Evolutionary conservation across 768 basidiomycete genomes (phyloP).

Genomic region (Pleurotus salmoneostramineus): DNA sequence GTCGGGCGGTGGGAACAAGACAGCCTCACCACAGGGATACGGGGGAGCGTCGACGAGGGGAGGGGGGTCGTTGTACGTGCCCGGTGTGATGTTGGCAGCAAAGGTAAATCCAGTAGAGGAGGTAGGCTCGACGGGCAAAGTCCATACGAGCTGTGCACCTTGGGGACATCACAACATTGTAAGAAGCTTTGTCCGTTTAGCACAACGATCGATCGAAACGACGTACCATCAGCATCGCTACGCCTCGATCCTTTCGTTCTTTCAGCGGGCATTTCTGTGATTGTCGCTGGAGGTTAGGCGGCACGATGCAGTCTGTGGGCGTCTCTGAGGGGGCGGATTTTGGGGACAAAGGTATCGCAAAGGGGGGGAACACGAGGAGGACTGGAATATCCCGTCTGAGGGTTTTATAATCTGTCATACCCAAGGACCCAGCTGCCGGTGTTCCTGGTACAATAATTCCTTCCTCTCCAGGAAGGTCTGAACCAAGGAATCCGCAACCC

Average conservation of each 20-base stretch:
- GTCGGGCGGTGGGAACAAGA: conserved; percentile 55
- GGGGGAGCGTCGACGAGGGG: conserved; percentile 29
- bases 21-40: conserved; percentile 26
- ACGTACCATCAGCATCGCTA: conserved; percentile 29
- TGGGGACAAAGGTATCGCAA: conserved; percentile 9
- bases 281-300: not conserved
- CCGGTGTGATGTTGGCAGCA: conserved; percentile 54
- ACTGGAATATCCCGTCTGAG: conserved; percentile 1
- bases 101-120: conserved; percentile 43
- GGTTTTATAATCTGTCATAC: conserved; percentile 8
- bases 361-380: conserved; percentile 7
- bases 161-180: conserved; percentile 8
- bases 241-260: conserved; percentile 37
- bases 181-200: conserved; percentile 2
- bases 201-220: conserved; percentile 8
- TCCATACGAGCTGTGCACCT: conserved; percentile 46
- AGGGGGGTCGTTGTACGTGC: conserved; percentile 49
- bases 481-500: conserved; percentile 1
- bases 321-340: conserved; percentile 4
- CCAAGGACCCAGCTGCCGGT: conserved; percentile 4
- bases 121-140: conserved; percentile 32
- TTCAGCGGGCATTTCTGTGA: conserved; percentile 39
- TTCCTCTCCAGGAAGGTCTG: not conserved
- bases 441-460: conserved; percentile 6
- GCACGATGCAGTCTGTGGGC: conserved; percentile 10